Conservation (phyloP, 352 stramenopile genomes). For the Phytophthora constricta region DNA sequence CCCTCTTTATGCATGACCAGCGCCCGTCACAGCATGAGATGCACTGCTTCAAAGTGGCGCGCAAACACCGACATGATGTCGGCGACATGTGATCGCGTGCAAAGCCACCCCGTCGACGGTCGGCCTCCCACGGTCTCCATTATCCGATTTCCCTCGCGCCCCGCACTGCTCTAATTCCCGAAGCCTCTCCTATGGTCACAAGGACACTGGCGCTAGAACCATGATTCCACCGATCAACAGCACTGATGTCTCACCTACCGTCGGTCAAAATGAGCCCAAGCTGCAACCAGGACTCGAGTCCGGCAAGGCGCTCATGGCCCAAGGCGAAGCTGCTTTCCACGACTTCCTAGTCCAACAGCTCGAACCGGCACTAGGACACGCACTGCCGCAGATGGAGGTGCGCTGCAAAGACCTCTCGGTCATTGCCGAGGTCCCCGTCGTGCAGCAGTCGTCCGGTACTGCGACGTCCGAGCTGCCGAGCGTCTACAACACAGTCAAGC, state of each 20-base stretch:
- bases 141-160: neutral
- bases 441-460: constrained; percentile 9
- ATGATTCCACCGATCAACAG: neutral
- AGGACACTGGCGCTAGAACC: neutral
- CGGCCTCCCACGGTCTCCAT: neutral
- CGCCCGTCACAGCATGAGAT: no score
- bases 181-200: no score
- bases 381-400: constrained; percentile 47
- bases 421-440: constrained; percentile 42
- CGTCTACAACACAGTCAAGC: constrained; percentile 37
- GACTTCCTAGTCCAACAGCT: constrained; percentile 31
- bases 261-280: neutral
- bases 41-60: no score
- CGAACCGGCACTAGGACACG: constrained; percentile 28
- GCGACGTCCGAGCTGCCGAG: constrained; percentile 31
- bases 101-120: no score
- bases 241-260: neutral
- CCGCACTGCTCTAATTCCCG: neutral
- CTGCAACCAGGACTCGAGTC: constrained; percentile 16
- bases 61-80: no score
- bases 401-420: constrained; percentile 45
- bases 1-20: no score
- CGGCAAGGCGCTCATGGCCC: constrained; percentile 27
- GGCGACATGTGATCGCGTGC: no score
- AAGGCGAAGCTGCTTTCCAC: constrained; percentile 37